phyloP scores from a whole-genome alignment of 2,329 filamentous ascomycete genomes.

The Aschersonia sp. region DNA sequence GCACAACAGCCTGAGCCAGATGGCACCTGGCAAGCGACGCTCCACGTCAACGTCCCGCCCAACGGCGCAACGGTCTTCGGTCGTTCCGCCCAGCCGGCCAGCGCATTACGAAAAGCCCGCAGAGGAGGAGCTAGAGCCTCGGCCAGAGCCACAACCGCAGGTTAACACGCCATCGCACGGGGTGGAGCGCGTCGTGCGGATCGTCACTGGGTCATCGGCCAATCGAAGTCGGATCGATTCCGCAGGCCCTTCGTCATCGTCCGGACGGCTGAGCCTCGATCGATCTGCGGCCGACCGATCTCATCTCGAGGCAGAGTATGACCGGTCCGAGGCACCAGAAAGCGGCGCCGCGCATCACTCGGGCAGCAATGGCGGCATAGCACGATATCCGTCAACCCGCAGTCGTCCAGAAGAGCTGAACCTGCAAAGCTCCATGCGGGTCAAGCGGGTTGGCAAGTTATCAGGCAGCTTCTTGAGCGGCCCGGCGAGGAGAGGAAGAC shows the following conservation, averaged over 20 bases:
- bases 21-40: conserved; percentile 26
- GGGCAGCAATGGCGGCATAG: conserved; percentile 35
- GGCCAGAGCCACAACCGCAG: conserved; percentile 21
- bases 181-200: conserved; percentile 36
- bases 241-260: conserved; percentile 20
- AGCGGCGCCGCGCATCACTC: conserved; percentile 31
- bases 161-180: conserved; percentile 40
- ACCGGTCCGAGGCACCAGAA: conserved; percentile 31
- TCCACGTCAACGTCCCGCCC: conserved; percentile 35
- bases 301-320: conserved; percentile 27
- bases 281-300: conserved; percentile 19
- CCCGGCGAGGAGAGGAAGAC: conserved; percentile 60
- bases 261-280: conserved; percentile 19
- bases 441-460: conserved; percentile 63
- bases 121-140: conserved; percentile 22
- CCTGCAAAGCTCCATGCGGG: conserved; percentile 58
- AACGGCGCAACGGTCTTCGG: conserved; percentile 10
- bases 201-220: conserved; percentile 36
- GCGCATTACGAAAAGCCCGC: conserved; percentile 25
- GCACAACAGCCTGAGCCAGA: conserved; percentile 27
- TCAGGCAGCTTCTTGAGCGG: conserved; percentile 68
- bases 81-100: conserved; percentile 20
- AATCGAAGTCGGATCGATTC: conserved; percentile 22
- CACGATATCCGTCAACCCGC: conserved; percentile 35
- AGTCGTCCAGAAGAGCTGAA: conserved; percentile 48